Evolutionary conservation across 2,329 filamentous ascomycete species (phyloP).

Genomic region (Lanzia echinophila): DNA sequence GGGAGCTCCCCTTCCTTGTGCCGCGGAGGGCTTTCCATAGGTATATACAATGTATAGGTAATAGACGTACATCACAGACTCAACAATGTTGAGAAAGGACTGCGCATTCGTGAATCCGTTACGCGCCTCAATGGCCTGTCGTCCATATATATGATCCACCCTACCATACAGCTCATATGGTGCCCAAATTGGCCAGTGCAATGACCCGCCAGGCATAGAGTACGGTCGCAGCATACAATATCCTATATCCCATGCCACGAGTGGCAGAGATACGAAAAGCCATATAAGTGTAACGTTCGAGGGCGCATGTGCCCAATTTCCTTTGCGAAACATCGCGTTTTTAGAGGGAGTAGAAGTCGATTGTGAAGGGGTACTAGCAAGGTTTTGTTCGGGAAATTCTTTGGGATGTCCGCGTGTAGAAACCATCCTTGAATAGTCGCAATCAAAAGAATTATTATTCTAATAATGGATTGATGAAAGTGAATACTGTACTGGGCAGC

Average conservation of each 20-base stretch:
- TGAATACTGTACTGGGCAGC: neutral
- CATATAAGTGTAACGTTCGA: slow-evolving; percentile 52
- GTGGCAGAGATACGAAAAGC: slow-evolving; percentile 55
- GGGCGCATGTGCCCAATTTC: slow-evolving; percentile 51
- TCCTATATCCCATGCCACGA: slow-evolving; percentile 70
- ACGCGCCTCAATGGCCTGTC: slow-evolving; percentile 50
- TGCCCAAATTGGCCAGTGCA: slow-evolving; percentile 56
- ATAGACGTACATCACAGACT: slow-evolving; percentile 50
- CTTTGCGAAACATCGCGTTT: slow-evolving; percentile 18
- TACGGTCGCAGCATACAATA: slow-evolving; percentile 55
- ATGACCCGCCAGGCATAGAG: slow-evolving; percentile 57
- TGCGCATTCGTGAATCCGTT: slow-evolving; percentile 63
- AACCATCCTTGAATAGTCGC: slow-evolving; percentile 31
- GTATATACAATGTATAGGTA: slow-evolving; percentile 50
- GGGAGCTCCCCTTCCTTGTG: slow-evolving; percentile 26
- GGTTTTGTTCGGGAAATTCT: slow-evolving; percentile 37
- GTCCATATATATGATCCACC: slow-evolving; percentile 62
- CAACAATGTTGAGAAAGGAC: slow-evolving; percentile 51
- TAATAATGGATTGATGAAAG: slow-evolving; percentile 25
- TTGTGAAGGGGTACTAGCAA: slow-evolving; percentile 22
- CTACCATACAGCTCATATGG: slow-evolving; percentile 61
- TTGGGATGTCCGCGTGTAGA: slow-evolving; percentile 48
- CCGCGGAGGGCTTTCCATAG: slow-evolving; percentile 32
- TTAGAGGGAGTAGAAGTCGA: slow-evolving; percentile 13
- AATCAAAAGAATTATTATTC: neutral